These are phyloP conservation scores for Fusarium chuoi DNA, from an alignment of 2,329 filamentous ascomycete species.

Conservation along the genomic window DNA sequence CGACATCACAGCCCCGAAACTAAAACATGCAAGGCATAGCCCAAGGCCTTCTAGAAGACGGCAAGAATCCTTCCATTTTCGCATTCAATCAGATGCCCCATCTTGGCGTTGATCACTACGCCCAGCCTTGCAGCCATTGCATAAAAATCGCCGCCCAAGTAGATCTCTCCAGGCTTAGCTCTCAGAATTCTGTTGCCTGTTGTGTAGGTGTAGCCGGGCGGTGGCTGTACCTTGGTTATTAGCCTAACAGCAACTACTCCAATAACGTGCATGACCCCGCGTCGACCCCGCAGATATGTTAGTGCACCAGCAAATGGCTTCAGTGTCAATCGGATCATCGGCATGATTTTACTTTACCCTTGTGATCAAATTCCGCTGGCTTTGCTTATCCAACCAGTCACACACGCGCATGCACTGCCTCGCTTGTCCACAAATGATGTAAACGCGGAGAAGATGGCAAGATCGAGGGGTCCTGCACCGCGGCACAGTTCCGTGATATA, in stretches of 20 bases:
- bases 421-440: not conserved
- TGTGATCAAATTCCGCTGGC: slow-evolving; percentile 2
- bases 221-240: not conserved
- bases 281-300: not conserved
- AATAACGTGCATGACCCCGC: not conserved
- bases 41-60: not conserved
- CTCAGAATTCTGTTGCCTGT: not conserved
- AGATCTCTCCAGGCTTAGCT: not conserved
- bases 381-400: not conserved
- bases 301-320: not conserved
- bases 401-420: slow-evolving; percentile 3
- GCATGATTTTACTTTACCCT: not conserved
- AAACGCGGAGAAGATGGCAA: not conserved
- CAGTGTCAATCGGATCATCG: slow-evolving; percentile 7
- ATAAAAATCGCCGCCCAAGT: not conserved
- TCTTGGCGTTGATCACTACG: not conserved
- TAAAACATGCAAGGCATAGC: not conserved
- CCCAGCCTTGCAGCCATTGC: not conserved
- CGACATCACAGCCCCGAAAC: not conserved
- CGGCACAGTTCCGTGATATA: slow-evolving; percentile 15
- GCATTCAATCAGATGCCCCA: not conserved
- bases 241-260: not conserved
- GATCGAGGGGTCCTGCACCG: not conserved
- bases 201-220: not conserved
- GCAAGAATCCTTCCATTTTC: not conserved